These are phyloP conservation scores for Populus tremula DNA, from an alignment of 345 rosid genomes.

Conservation along the genomic window DNA sequence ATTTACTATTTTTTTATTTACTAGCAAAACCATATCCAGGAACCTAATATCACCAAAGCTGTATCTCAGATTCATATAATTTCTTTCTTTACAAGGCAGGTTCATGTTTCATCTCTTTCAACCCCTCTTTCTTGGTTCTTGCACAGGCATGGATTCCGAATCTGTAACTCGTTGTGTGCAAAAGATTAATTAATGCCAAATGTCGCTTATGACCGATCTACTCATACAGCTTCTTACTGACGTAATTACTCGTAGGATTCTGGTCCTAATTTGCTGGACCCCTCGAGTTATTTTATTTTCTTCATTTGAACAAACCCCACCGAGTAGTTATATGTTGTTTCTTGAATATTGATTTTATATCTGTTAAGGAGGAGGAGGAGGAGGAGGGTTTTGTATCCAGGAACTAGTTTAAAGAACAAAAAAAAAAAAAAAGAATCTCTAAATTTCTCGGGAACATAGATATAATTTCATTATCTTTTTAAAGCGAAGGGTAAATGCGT, in stretches of 20 bases:
- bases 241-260: slow-evolving; percentile 7
- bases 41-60: background rate
- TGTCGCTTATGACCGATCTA: background rate
- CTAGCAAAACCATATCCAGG: background rate
- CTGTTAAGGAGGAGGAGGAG: background rate
- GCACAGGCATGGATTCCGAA: slow-evolving; percentile 7
- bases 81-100: background rate
- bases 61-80: background rate
- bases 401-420: background rate
- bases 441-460: background rate
- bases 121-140: background rate
- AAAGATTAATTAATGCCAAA: background rate
- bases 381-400: background rate
- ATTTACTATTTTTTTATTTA: background rate
- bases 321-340: background rate
- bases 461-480: background rate
- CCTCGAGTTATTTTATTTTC: background rate
- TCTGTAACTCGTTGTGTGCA: background rate
- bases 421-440: background rate
- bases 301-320: background rate
- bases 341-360: background rate
- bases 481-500: background rate
- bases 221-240: background rate
- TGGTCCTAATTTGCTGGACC: background rate
- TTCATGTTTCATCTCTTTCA: background rate